Base-by-base conservation (phyloP, 116 monocot genomes). In the Zostera marina region DNA sequence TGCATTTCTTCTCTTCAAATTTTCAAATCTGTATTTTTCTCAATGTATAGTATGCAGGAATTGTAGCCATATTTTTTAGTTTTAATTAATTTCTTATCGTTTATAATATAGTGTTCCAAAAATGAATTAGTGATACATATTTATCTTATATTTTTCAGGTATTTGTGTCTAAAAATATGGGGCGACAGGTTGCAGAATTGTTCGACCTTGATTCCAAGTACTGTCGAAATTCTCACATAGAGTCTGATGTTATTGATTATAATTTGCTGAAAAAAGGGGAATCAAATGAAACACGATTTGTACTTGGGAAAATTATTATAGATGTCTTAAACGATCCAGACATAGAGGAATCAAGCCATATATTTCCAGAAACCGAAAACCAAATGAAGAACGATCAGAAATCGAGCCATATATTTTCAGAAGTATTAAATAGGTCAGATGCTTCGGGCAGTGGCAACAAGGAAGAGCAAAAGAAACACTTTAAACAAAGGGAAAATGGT, bases 271-370 rank as follows among this genome's bases (percentile, higher is more conserved):
- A 81, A 52, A 73, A 60, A 38, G 93, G 88, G 12, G 66, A 93
- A 61, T 48, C 16, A 40, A 63, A 66, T 44, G 93, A 93, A 80
- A 73, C 71, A n/a, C 72, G 88, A 62, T 84, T 77, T 53, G 79
- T 83, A 9, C 71, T 93, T 11, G 88, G 93, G 24, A 84, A 88
- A 70, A 44, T 93, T 32, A 79, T 93, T 24, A 66, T 81, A 63
- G 84, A 88, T 63, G 77, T 84, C 4, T 63, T 88, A 61, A 75
- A 57, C 39, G 17, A 46, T 25, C n/a, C n/a, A n/a, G n/a, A n/a
- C n/a, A n/a, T n/a, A n/a, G n/a, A n/a, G 58, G 19, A 5, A 38
- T 11, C 2, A 59, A 48, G 39, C 23, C 40, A 24, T 8, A 7
- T 17, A 20, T 44, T 1, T 11, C 21, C 7, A 32, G 32, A 46